Evolutionary conservation across 208 protist species (phyloP), one percentile per base, ranked within the genome.

Genomic region (Naegleria gruberi): DNA sequence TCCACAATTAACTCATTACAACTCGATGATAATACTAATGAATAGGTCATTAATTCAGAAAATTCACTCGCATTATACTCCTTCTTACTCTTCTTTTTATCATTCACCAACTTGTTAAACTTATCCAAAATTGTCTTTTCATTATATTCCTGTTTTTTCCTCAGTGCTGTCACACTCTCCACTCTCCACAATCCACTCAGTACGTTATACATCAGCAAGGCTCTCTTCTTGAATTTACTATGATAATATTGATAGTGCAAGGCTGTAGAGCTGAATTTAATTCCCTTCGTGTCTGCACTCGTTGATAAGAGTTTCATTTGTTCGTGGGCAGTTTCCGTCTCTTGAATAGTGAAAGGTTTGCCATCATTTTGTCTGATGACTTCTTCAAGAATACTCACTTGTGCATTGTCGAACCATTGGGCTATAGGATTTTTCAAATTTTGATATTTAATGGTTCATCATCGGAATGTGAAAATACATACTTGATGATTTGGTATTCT

Each of bases 221-320:
- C n/a, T 44, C 77, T 41, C 37, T 83, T 83, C 17, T 41, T 83
- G 19, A 83, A 83, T 44, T 83, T 83, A 4, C 23, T 83, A 4
- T 83, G 77, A 83, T 44, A 83, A 26, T 83, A 83, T 83, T 83
- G 77, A 83, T 83, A 83, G 15, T 83, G 77, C 0, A 83, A 23
- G 12, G 77, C 40, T 44, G n/a, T 19, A 0, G 40, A 19, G 17
- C 37, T n/a, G 40, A 83, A 83, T 44, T 83, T 83, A 30, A 83
- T 83, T 44, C 77, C 77, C 26, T 83, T 83, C 2, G 77, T 83
- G 26, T 83, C 77, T 44, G 77, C 12, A 83, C 77, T 83, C 8
- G 77, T 83, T 5, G 77, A 41, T 26, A 83, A 23, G 7, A 83
- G 26, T 44, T 83, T 83, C 77, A 83, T 83, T 83, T 44, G 40